These are phyloP conservation scores for Claviceps quebecensis DNA, from an alignment of 2,329 filamentous ascomycete genomes.

Conservation along the genomic window DNA sequence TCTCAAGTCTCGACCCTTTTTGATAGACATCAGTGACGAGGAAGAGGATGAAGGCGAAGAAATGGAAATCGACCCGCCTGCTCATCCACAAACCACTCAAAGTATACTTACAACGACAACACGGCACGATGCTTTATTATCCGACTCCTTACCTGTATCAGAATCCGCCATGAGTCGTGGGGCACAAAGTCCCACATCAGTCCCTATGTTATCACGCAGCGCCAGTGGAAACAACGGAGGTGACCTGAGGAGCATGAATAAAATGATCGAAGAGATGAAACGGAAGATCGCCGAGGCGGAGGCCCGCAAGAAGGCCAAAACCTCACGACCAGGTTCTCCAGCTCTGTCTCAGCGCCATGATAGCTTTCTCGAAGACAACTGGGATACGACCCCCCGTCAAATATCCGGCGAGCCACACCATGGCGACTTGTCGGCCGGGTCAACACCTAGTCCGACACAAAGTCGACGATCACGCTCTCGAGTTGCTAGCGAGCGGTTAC, in stretches of 20 bases:
- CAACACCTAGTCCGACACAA: neutral
- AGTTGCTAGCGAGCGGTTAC: slow-evolving; percentile 22
- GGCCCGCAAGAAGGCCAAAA: slow-evolving; percentile 35
- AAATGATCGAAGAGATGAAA: slow-evolving; percentile 47
- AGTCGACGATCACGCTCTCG: slow-evolving; percentile 17
- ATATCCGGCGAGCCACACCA: neutral
- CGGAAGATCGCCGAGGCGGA: slow-evolving; percentile 44
- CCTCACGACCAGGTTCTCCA: slow-evolving; percentile 18
- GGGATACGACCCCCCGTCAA: slow-evolving; percentile 7
- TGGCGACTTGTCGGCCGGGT: neutral
- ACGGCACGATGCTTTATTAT: slow-evolving; percentile 24
- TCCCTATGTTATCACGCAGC: slow-evolving; percentile 23
- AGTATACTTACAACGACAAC: slow-evolving; percentile 17
- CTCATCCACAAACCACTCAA: slow-evolving; percentile 24
- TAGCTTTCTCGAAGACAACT: slow-evolving; percentile 14
- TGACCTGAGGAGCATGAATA: slow-evolving; percentile 37
- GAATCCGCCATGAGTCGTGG: slow-evolving; percentile 26
- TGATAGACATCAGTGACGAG: slow-evolving; percentile 75
- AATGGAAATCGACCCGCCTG: slow-evolving; percentile 45
- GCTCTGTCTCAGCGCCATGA: slow-evolving; percentile 13
- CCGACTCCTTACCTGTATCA: slow-evolving; percentile 31
- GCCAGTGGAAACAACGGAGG: slow-evolving; percentile 20
- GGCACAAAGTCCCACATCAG: slow-evolving; percentile 25
- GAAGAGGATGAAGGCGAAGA: slow-evolving; percentile 49
- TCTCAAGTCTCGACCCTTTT: slow-evolving; percentile 46